Evolutionary conservation across 176 grass and related monocot species (phyloP).

Genomic region (Cenchrus purpureus): DNA sequence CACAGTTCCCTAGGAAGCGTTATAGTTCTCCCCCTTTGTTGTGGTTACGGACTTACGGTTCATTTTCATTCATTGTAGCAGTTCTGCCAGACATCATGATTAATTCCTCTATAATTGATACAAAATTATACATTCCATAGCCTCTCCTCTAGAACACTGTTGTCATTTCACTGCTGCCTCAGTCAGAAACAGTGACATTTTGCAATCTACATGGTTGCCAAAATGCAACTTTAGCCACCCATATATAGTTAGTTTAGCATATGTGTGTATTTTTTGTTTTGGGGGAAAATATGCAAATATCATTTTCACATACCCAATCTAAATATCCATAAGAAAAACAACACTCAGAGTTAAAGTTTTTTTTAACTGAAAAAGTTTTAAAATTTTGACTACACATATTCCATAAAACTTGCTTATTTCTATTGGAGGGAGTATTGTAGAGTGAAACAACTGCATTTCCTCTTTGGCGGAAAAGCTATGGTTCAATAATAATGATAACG

Average conservation of each 20-base stretch:
- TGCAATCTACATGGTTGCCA: not conserved
- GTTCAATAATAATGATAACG: conserved; percentile 3
- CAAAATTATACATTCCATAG: not conserved
- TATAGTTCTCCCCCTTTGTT: not conserved
- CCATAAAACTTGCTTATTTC: not conserved
- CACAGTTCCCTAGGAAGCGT: no score
- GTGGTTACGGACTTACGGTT: not conserved
- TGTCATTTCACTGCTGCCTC: not conserved
- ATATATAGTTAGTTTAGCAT: not conserved
- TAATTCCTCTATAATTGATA: not conserved
- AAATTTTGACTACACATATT: not conserved
- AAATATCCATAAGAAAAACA: conserved; percentile 5
- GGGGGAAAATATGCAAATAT: not conserved
- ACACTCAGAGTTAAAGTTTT: not conserved
- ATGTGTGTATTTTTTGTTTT: not conserved
- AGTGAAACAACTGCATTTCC: not conserved
- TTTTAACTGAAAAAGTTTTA: not conserved
- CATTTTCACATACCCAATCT: conserved; percentile 6
- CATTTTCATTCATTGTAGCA: conserved; percentile 19
- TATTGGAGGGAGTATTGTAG: not conserved
- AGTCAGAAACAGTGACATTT: not conserved
- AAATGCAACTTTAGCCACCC: not conserved
- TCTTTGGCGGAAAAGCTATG: conserved; percentile 16
- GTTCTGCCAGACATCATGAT: conserved; percentile 22
- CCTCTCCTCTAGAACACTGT: conserved; percentile 3